These are phyloP conservation scores for Vigna unguiculata DNA, from an alignment of 306 rosid genomes.

Conservation along the genomic window DNA sequence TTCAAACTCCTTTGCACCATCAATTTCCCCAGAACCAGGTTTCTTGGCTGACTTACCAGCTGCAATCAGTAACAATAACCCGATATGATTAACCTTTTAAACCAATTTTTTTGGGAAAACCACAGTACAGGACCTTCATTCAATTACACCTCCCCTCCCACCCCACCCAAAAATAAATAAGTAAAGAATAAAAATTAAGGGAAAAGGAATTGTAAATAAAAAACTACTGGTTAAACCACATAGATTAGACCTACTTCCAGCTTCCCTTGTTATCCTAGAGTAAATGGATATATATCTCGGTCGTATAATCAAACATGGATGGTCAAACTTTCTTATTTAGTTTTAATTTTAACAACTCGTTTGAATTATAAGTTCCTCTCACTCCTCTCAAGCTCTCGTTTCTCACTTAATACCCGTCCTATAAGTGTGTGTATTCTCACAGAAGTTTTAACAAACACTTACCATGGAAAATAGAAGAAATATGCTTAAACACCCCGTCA, in stretches of 20 bases:
- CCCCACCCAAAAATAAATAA: no score
- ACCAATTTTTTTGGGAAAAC: background rate
- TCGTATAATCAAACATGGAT: background rate
- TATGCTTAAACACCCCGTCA: constrained; percentile 37
- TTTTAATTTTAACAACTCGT: background rate
- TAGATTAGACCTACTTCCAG: constrained; percentile 16
- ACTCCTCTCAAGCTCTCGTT: background rate
- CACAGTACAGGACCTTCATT: background rate
- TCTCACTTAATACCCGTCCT: background rate
- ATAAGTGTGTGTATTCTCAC: constrained; percentile 6
- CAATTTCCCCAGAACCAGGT: constrained; percentile 42
- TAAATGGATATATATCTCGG: constrained; percentile 1
- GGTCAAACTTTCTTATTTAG: background rate
- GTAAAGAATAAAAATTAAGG: no score
- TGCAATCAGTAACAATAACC: constrained; percentile 45
- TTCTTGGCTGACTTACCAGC: constrained; percentile 44
- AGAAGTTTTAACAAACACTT: constrained; percentile 54
- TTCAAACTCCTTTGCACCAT: constrained; percentile 45
- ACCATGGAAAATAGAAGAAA: constrained; percentile 61
- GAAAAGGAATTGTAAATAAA: background rate
- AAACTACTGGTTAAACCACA: constrained; percentile 23
- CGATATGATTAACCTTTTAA: constrained; percentile 13
- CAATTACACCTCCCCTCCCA: background rate
- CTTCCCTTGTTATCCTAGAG: constrained; percentile 14
- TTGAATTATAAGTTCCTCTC: background rate